Conservation (phyloP, 2,329 filamentous ascomycete genomes). For the Cladorrhinum sp. region DNA sequence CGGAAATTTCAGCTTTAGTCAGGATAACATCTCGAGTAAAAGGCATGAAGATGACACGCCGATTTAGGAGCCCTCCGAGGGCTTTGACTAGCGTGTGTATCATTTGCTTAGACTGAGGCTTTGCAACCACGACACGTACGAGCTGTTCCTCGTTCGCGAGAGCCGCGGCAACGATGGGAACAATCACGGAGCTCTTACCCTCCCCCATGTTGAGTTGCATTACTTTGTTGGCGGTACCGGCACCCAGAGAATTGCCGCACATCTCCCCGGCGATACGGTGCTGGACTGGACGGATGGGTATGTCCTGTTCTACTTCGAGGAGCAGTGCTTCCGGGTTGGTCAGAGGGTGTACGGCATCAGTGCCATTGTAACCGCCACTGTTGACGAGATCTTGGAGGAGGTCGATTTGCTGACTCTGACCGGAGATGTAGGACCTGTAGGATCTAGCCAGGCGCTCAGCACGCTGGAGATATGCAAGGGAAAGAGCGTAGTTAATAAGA, state of each 20-base stretch:
- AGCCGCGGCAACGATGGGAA: constrained; percentile 48
- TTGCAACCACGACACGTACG: constrained; percentile 53
- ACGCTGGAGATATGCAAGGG: constrained; percentile 40
- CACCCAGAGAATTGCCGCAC: constrained; percentile 37
- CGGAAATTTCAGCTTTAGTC: constrained; percentile 29
- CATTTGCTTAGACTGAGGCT: constrained; percentile 56
- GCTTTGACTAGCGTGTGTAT: constrained; percentile 42
- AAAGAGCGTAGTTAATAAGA: constrained; percentile 40
- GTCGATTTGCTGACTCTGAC: constrained; percentile 21
- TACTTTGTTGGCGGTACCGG: constrained; percentile 44
- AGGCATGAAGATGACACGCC: constrained; percentile 53
- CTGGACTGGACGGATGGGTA: constrained; percentile 60
- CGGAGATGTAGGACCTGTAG: not conserved
- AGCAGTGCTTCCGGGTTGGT: constrained; percentile 59
- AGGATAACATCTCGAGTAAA: constrained; percentile 51
- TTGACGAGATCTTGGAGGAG: constrained; percentile 46
- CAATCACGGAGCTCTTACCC: constrained; percentile 56
- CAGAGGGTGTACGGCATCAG: constrained; percentile 48
- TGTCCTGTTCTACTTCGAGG: constrained; percentile 59
- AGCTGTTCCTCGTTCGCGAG: constrained; percentile 47
- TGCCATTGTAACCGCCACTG: constrained; percentile 42
- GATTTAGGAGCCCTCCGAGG: constrained; percentile 52
- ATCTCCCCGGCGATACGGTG: constrained; percentile 56
- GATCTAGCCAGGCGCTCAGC: constrained; percentile 40
- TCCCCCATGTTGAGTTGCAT: constrained; percentile 69